phyloP scores from a whole-genome alignment of 306 rosid genomes.

The Castanopsis chinensis region DNA sequence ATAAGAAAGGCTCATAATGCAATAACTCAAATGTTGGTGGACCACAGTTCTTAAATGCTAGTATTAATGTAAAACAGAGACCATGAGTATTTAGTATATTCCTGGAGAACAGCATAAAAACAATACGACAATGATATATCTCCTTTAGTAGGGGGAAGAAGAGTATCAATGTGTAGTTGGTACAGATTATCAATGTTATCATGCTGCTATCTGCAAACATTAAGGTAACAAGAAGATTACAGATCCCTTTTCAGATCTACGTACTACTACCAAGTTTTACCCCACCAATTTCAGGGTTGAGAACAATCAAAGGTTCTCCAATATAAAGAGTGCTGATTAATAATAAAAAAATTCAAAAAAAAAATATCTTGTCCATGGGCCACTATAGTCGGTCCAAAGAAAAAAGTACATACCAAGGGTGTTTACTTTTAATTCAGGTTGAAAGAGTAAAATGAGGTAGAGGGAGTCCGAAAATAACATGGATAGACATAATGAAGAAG shows the following conservation, averaged over 20 bases:
- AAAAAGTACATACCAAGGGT: background rate
- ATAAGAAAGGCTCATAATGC: background rate
- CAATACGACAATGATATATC: background rate
- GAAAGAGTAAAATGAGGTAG: background rate
- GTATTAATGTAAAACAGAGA: too few species aligned
- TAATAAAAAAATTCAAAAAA: too few species aligned
- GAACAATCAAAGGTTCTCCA: background rate
- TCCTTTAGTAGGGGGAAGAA: background rate
- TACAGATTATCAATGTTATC: background rate
- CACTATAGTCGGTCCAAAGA: conserved; percentile 3
- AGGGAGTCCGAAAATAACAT: too few species aligned
- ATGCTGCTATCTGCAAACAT: background rate
- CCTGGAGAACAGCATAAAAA: background rate
- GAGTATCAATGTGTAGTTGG: too few species aligned
- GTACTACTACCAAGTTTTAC: too few species aligned
- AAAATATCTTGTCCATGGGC: background rate
- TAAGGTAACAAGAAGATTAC: background rate
- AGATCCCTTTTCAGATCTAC: background rate
- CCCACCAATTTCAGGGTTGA: background rate
- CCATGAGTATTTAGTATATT: too few species aligned
- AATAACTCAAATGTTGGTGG: background rate
- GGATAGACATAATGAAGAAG: too few species aligned
- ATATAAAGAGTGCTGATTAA: background rate
- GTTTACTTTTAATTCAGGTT: background rate
- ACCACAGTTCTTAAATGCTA: too few species aligned